Conservation (phyloP, 352 stramenopile species). For the Aphanomyces astaci region DNA sequence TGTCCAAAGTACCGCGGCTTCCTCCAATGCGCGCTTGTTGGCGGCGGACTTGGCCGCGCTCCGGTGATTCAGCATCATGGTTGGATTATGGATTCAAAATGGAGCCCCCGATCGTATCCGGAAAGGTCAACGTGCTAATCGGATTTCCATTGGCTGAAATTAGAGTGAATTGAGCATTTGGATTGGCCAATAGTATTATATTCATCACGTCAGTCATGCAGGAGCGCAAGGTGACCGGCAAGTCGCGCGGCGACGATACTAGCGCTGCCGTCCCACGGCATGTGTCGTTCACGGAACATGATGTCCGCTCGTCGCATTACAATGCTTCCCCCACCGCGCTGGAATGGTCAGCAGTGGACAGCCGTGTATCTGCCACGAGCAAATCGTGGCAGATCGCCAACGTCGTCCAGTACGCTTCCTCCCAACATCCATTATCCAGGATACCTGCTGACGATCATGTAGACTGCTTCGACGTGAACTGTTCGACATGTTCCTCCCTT, state of each 20-base stretch:
- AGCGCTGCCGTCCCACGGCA: neutral
- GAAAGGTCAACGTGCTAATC: too few species aligned
- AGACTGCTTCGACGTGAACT: slow-evolving; percentile 37
- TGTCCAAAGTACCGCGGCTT: neutral
- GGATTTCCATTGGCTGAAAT: too few species aligned
- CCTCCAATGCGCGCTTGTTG: neutral
- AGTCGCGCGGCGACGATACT: neutral
- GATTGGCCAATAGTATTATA: too few species aligned
- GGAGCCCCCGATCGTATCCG: neutral
- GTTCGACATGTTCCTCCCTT: slow-evolving; percentile 81
- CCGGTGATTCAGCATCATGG: neutral
- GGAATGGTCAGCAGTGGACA: neutral
- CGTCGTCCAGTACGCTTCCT: slow-evolving; percentile 1
- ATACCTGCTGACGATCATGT: neutral
- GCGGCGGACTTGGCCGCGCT: neutral
- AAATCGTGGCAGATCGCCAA: neutral
- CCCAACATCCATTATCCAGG: too few species aligned
- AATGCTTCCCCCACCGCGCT: neutral
- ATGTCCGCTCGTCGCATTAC: slow-evolving; percentile 12
- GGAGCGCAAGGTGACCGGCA: neutral
- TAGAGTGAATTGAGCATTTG: too few species aligned
- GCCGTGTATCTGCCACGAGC: neutral
- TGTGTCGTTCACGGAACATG: neutral
- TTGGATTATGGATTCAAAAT: neutral
- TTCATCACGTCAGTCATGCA: too few species aligned